phyloP scores from a whole-genome alignment of 2,329 filamentous ascomycete genomes.

The Claviceps capensis region DNA sequence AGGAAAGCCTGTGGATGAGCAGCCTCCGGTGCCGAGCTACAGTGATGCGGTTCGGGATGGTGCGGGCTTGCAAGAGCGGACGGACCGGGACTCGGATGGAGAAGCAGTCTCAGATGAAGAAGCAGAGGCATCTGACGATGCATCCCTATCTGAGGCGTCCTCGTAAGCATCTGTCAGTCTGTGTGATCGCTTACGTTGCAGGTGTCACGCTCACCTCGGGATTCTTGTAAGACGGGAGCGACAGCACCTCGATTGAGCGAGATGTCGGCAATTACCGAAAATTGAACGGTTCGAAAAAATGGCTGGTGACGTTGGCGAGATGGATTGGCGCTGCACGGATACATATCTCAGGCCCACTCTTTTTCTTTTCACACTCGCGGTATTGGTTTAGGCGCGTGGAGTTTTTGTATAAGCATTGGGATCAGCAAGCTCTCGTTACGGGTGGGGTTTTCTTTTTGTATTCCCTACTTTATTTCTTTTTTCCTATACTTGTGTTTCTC shows the following conservation, averaged over 20 bases:
- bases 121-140: neutral
- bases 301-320: neutral
- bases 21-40: constrained; percentile 69
- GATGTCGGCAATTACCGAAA: no score
- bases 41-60: constrained; percentile 56
- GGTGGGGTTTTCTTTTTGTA: neutral
- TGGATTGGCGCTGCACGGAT: no score
- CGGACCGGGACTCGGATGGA: constrained; percentile 9
- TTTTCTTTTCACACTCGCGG: neutral
- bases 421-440: constrained; percentile 5
- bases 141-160: neutral
- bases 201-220: no score
- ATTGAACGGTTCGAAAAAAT: neutral
- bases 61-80: constrained; percentile 15
- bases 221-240: no score
- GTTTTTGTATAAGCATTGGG: constrained; percentile 13
- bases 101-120: neutral
- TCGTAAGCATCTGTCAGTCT: neutral
- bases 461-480: neutral
- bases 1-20: constrained; percentile 7
- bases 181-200: no score
- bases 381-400: constrained; percentile 10
- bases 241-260: no score
- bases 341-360: constrained; percentile 1
- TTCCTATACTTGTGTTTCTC: no score